These are phyloP conservation scores for Aspergillus sp. DNA, from an alignment of 2,329 filamentous ascomycete species.

Conservation along the genomic window DNA sequence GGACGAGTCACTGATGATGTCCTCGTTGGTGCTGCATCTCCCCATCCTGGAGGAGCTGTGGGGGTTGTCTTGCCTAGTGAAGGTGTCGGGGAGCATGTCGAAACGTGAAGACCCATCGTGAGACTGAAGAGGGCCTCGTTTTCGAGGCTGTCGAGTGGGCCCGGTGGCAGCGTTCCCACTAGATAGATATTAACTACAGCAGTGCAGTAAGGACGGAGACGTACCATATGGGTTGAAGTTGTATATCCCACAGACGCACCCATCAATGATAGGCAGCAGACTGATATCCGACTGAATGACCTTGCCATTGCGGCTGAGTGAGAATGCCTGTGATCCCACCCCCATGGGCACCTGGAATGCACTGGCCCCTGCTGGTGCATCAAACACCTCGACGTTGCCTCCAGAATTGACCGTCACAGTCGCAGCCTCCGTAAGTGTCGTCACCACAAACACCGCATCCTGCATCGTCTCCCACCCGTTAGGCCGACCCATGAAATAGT, in stretches of 20 bases:
- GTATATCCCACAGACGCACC: constrained; percentile 53
- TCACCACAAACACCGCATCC: constrained; percentile 54
- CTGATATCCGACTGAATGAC: constrained; percentile 49
- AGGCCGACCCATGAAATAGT: constrained; percentile 54
- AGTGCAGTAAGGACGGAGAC: not conserved
- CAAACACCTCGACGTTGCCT: constrained; percentile 43
- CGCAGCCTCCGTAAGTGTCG: constrained; percentile 48
- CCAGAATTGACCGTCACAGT: constrained; percentile 51
- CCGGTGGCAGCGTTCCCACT: constrained; percentile 26
- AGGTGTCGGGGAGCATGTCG: constrained; percentile 23
- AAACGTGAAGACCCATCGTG: constrained; percentile 19
- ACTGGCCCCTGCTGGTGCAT: constrained; percentile 48
- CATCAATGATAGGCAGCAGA: constrained; percentile 49
- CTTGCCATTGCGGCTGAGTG: constrained; percentile 42
- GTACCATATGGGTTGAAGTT: constrained; percentile 56
- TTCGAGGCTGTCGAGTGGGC: constrained; percentile 19
- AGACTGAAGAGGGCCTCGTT: constrained; percentile 23
- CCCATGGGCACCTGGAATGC: constrained; percentile 50
- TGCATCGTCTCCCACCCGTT: constrained; percentile 52
- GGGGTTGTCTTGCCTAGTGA: constrained; percentile 16
- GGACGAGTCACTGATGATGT: not conserved
- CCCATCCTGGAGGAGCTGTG: constrained; percentile 3
- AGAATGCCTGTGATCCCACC: constrained; percentile 50
- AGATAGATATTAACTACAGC: not conserved
- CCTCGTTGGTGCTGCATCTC: not conserved